Evolutionary conservation across 129 eudicot genomes (phyloP), one percentile per base, ranked within the genome.

Genomic region (Artemisia tridentata): DNA sequence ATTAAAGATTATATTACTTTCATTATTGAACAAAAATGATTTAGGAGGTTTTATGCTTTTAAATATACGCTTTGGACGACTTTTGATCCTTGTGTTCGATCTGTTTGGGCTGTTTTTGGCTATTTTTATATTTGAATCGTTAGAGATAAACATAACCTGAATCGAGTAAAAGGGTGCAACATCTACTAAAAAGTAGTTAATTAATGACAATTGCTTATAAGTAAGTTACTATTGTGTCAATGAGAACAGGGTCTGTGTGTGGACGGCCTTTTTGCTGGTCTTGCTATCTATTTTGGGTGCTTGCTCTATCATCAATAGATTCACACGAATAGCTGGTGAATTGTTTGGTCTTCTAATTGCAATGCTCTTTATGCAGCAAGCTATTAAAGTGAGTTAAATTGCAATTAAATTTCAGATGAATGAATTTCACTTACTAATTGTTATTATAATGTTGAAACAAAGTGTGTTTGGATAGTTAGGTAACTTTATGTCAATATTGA

Each of bases 281-380:
- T 55, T 90, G 84, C 73, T 93, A 60, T 90, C 99, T 58, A 62
- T 90, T 63, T 74, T 93, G 79, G 99, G 99, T 58, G 97, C 99
- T 1, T 93, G 99, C 87, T 93, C 99, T 59, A 85, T 93, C 53
- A 93, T 93, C 86, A 93, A 90, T 75, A 88, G 99, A 74, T 93
- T 93, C 79, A 93, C 99, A 6, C 91, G 99, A 45, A 12, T 93
- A 59, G 97, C 99, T 64, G 99, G 99, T 68, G 99, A 93, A 86
- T 68, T 93, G 49, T 93, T 93, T 31, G 99, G 99, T 71, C 96
- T 93, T 76, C 82, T 93, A 27, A 93, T 93, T 62, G 99, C 99
- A 69, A 90, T 90, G 99, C 96, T 93, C 80, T 93, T 93, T 67
- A 85, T 93, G 99, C 98, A 93, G 88, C 92, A 93, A 82, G 98